Evolutionary conservation across 2,329 filamentous ascomycete species (phyloP), one percentile per base, ranked within the genome.

Genomic region (Epichloe uncinata): DNA sequence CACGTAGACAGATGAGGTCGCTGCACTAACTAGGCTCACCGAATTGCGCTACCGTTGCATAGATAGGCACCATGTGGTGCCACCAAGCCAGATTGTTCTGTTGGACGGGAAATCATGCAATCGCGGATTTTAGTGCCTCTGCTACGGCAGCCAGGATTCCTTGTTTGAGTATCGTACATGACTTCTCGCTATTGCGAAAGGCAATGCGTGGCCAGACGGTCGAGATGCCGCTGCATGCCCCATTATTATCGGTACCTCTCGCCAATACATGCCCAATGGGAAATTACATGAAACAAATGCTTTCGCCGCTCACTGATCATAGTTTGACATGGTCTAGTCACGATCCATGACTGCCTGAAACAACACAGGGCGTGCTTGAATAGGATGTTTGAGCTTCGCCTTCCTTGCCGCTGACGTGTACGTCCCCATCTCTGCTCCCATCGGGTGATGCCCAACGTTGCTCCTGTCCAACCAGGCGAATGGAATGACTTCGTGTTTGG

Each of bases 21-120:
- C 36, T 37, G 16, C 47, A 40, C 47, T 22, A 22, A 44, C 47
- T 22, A 35, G 22, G 47, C 41, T 44, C 47, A 44, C 35, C 42
- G 34, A 44, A 37, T n/a, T 49, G 47, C 41, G 34, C 34, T 38
- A 34, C 22, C 6, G 35, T 42, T 45, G 42, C 34, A 42, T 49
- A 34, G 42, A 16, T 42, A 34, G 34, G 20, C 41, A 49, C 20
- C 35, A 50, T 45, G 49, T 33, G 18, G 47, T 49, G 38, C 41
- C 37, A 49, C 42, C 22, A 35, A 45, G 36, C 36, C 33, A 52
- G 43, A 46, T 49, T 52, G 42, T 48, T 45, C 41, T 34, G 42
- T 47, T 43, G 42, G 35, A 43, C 42, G 40, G 43, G 33, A 16
- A 42, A 38, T 41, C 37, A 51, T 48, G 50, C 50, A 43, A 43